Evolutionary conservation across 225 moss, liverwort and hornwort genomes (phyloP).

Genomic region (Pseudisothecium myosuroides): DNA sequence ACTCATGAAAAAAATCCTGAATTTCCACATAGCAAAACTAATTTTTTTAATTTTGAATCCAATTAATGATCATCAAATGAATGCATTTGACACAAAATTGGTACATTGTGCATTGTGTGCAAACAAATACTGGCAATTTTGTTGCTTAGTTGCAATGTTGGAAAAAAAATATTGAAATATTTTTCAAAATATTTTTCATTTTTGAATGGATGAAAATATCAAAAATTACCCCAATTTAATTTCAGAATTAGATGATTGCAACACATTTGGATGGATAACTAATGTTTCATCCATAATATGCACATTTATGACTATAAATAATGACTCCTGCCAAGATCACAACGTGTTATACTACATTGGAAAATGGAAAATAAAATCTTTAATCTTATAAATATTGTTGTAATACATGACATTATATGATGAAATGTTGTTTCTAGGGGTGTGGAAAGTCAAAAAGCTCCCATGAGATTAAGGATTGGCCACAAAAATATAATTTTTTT

Average conservation of each 20-base stretch:
- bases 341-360: neutral
- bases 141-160: neutral
- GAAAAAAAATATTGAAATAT: neutral
- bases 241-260: neutral
- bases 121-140: neutral
- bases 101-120: neutral
- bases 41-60: neutral
- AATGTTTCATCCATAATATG: neutral
- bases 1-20: neutral
- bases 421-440: neutral
- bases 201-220: neutral
- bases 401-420: neutral
- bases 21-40: neutral
- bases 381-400: neutral
- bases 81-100: neutral
- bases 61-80: neutral
- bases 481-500: neutral
- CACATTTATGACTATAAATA: neutral
- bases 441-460: fast-evolving
- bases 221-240: neutral
- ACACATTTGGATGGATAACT: neutral
- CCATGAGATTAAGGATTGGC: neutral
- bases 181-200: neutral
- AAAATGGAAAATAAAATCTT: neutral
- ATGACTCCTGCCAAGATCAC: fast-evolving